A percentile compares a stretch with the other conserved stretches of the same genome.
Evolutionary conservation across 2,329 filamentous ascomycete species (phyloP).

Genomic region (Aspergillus japonicus): DNA sequence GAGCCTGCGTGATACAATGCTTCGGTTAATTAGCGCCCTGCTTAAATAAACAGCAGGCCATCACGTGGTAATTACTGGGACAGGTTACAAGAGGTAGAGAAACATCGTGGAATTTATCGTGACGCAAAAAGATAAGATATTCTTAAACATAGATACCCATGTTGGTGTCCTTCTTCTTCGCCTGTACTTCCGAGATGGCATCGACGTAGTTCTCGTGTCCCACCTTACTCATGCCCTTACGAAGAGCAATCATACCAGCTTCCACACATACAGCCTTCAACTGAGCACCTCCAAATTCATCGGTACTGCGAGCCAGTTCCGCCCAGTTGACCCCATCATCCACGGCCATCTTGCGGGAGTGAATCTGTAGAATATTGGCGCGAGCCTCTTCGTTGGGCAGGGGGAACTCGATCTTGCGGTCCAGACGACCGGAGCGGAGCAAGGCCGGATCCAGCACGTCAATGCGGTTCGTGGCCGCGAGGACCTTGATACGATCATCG

Average conservation of each 20-base stretch:
- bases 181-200: slow-evolving; percentile 87
- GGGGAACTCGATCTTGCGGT: slow-evolving; percentile 97
- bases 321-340: slow-evolving; percentile 93
- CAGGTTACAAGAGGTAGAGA: background rate
- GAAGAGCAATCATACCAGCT: slow-evolving; percentile 96
- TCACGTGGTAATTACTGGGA: background rate
- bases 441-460: slow-evolving; percentile 91
- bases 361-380: slow-evolving; percentile 95
- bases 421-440: slow-evolving; percentile 85
- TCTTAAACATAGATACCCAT: slow-evolving; percentile 46
- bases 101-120: slow-evolving; percentile 5
- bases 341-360: slow-evolving; percentile 97
- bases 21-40: no score
- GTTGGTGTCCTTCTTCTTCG: slow-evolving; percentile 81
- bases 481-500: slow-evolving; percentile 93
- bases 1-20: no score
- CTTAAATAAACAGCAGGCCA: no score
- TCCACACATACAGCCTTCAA: slow-evolving; percentile 98
- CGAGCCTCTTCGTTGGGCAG: slow-evolving; percentile 96
- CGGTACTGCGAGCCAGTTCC: slow-evolving; percentile 91
- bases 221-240: slow-evolving; percentile 93
- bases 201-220: slow-evolving; percentile 98
- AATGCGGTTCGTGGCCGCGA: slow-evolving; percentile 90
- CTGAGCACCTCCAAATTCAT: slow-evolving; percentile 97
- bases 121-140: background rate